phyloP scores from a whole-genome alignment of 805 yeast genomes.

The Debaryomyces hansenii region DNA sequence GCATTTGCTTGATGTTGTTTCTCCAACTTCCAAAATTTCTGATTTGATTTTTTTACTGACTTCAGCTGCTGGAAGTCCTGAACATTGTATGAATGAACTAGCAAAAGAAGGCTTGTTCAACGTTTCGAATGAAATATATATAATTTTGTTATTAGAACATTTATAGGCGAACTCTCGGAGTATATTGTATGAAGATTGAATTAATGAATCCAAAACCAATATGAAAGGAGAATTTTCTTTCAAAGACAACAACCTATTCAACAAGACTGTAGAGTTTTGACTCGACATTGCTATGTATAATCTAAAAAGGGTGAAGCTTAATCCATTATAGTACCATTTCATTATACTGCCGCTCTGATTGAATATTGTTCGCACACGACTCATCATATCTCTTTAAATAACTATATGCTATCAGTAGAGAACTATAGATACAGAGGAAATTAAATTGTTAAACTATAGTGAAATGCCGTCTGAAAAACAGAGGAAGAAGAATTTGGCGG shows the following conservation, averaged over 20 bases:
- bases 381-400: not conserved
- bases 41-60: slow-evolving; percentile 10
- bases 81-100: slow-evolving; percentile 49
- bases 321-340: not conserved
- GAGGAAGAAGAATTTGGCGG: slow-evolving; percentile 21
- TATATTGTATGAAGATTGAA: slow-evolving; percentile 62
- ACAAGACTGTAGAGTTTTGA: slow-evolving; percentile 47
- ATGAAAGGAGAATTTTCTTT: slow-evolving; percentile 77
- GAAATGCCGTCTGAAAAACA: not conserved
- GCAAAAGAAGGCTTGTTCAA: slow-evolving; percentile 50
- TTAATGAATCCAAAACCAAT: slow-evolving; percentile 65
- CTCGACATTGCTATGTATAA: slow-evolving; percentile 22
- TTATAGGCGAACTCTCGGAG: slow-evolving; percentile 57
- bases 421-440: no score
- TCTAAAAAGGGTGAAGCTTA: not conserved
- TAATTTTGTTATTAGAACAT: slow-evolving; percentile 32
- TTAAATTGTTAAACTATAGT: not conserved
- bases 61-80: slow-evolving; percentile 13
- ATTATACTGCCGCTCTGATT: not conserved
- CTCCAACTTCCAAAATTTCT: not conserved
- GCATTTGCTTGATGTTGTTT: slow-evolving; percentile 23
- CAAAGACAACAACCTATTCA: slow-evolving; percentile 64
- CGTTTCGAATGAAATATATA: slow-evolving; percentile 72
- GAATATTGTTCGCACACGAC: slow-evolving; percentile 1
- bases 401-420: not conserved